A percentile compares a stretch with the other conserved stretches of the same genome.
These are phyloP conservation scores for Juglanconis sp. DNA, from an alignment of 2,329 filamentous ascomycete species.

Conservation along the genomic window DNA sequence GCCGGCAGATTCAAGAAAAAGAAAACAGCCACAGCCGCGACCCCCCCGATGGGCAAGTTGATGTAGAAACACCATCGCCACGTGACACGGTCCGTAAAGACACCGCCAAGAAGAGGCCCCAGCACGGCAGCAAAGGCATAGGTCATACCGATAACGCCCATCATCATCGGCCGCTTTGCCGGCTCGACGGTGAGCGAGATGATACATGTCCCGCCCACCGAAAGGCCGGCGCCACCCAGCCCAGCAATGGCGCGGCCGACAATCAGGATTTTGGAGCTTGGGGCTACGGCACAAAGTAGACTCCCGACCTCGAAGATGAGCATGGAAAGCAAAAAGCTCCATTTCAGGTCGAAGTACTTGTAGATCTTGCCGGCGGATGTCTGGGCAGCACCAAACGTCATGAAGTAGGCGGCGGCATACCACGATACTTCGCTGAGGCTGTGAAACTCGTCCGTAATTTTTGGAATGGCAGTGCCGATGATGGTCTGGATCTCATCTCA, in stretches of 20 bases:
- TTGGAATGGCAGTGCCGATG: conserved; percentile 39
- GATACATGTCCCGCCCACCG: conserved; percentile 19
- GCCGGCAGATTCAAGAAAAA: conserved; percentile 35
- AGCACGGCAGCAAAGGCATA: conserved; percentile 24
- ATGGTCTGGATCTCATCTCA: conserved; percentile 33
- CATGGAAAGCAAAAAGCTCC: conserved; percentile 36
- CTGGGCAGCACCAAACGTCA: conserved; percentile 27
- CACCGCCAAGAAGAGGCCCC: conserved; percentile 26
- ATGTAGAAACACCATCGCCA: conserved; percentile 32
- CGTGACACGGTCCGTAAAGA: conserved; percentile 23
- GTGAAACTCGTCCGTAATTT: conserved; percentile 31
- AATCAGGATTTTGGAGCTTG: conserved; percentile 18
- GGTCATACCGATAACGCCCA: conserved; percentile 16
- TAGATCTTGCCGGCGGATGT: conserved; percentile 27
- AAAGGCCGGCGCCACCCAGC: conserved; percentile 18
- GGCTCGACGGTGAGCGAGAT: conserved; percentile 23
- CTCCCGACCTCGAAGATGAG: conserved; percentile 43
- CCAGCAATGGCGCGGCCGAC: conserved; percentile 20
- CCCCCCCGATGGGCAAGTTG: conserved; percentile 29
- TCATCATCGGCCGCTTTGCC: conserved; percentile 20
- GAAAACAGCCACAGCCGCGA: conserved; percentile 24
- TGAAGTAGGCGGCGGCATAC: conserved; percentile 42
- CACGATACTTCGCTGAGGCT: conserved; percentile 40
- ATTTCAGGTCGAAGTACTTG: conserved; percentile 38
- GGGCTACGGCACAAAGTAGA: conserved; percentile 40